Evolutionary conservation across 257 asterid species (phyloP), one percentile per base, ranked within the genome.

Genomic region (Mentha longifolia): DNA sequence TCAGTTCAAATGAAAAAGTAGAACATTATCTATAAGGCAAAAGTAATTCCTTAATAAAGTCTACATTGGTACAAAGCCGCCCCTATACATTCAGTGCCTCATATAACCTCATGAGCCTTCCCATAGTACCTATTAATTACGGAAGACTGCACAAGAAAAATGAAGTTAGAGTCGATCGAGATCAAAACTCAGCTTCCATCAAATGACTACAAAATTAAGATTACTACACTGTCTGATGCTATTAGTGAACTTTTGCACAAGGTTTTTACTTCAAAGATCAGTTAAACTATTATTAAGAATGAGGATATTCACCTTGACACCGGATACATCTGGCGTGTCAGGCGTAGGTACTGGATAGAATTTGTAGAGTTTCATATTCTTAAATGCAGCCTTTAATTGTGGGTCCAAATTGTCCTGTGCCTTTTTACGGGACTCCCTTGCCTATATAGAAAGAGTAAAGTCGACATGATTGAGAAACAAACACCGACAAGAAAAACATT

Each of bases 51-150:
- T 2, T 1, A 1, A 25, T 2, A 25, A 25, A 2, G 2, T 1
- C 1, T 2, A 2, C 1, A 1, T 2, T 25, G 28, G 1, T 2
- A 1, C 2, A 25, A n/a, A n/a, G n/a, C n/a, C n/a, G n/a, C n/a
- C n/a, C n/a, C n/a, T n/a, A n/a, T n/a, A n/a, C n/a, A n/a, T n/a
- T n/a, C n/a, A n/a, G n/a, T n/a, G n/a, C n/a, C n/a, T 63, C 39
- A 76, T 52, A 76, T 45, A 63, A 91, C 83, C 79, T 66, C 62
- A 78, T 89, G 88, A 78, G 99, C 99, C 77, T 84, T 89, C 52
- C 99, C 92, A 0, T 89, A 94, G 80, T 94, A 94, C 78, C 98
- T 88, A 84, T 91, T 94, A 78, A 94, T 94, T 76, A 86, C 91
- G 47, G 81, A 76, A 49, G 97, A 66, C 99, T 94, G 92, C 84